phyloP scores from a whole-genome alignment of 106 monocot species.

The Gastrodia elata region DNA sequence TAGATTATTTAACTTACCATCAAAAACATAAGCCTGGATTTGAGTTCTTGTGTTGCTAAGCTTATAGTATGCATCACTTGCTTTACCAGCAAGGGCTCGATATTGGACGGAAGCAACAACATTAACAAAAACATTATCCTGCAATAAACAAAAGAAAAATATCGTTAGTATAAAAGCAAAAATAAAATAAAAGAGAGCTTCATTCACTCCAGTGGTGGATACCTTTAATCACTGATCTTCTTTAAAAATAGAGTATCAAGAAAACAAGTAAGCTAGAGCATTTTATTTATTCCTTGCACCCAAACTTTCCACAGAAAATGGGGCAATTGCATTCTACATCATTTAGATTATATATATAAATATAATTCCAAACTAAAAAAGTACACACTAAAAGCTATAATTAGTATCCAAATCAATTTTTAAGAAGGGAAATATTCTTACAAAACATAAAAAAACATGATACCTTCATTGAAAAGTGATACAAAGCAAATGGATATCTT shows the following conservation, averaged over 20 bases:
- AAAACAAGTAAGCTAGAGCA: neutral
- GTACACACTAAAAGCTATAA: neutral
- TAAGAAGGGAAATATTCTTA: too few species aligned
- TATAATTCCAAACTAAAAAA: neutral
- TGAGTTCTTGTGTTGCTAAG: constrained; percentile 62
- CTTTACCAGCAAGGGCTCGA: constrained; percentile 52
- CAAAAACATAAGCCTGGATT: constrained; percentile 88
- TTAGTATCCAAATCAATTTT: too few species aligned
- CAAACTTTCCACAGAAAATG: too few species aligned
- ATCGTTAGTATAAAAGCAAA: neutral
- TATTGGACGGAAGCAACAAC: constrained; percentile 86
- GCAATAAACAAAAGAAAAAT: neutral
- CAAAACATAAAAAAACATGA: too few species aligned
- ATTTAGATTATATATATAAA: neutral
- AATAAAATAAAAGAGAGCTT: too few species aligned
- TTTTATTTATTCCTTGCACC: too few species aligned
- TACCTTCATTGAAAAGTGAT: too few species aligned
- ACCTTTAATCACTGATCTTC: neutral
- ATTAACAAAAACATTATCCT: constrained; percentile 91
- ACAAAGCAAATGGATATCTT: too few species aligned
- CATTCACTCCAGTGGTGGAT: too few species aligned
- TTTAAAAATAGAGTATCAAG: neutral
- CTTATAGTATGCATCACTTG: constrained; percentile 68
- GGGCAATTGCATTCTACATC: neutral
- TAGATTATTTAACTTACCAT: constrained; percentile 34